Evolutionary conservation across 2,329 filamentous ascomycete species (phyloP).

Genomic region (Calcarisporium arbuscula): DNA sequence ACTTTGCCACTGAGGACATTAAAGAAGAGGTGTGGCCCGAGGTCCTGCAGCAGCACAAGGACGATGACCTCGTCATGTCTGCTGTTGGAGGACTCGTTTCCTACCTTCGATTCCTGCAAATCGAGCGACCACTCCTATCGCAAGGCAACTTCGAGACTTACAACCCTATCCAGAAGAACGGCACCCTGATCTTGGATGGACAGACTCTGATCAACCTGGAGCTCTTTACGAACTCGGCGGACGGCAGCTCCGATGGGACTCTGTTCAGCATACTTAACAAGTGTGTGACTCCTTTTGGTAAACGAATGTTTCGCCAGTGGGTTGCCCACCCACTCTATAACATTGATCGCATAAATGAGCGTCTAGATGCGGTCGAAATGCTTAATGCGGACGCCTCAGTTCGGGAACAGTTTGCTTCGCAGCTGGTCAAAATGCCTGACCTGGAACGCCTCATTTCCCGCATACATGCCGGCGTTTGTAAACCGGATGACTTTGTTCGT

Average conservation of each 20-base stretch:
- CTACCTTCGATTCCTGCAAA: slow-evolving; percentile 80
- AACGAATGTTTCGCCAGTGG: slow-evolving; percentile 93
- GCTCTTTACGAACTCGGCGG: slow-evolving; percentile 87
- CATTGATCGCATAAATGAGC: slow-evolving; percentile 80
- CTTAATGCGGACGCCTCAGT: slow-evolving; percentile 76
- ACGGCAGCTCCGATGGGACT: slow-evolving; percentile 79
- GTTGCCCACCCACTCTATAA: slow-evolving; percentile 92
- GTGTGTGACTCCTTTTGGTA: slow-evolving; percentile 94
- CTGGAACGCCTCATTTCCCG: slow-evolving; percentile 90
- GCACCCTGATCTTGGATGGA: slow-evolving; percentile 86
- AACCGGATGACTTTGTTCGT: slow-evolving; percentile 83
- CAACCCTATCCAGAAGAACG: slow-evolving; percentile 83
- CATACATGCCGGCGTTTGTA: slow-evolving; percentile 87
- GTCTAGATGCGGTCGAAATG: slow-evolving; percentile 88
- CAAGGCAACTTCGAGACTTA: slow-evolving; percentile 90
- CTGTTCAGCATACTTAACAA: slow-evolving; percentile 86
- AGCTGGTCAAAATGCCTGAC: slow-evolving; percentile 87
- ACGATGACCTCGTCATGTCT: slow-evolving; percentile 82
- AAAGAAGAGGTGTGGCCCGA: slow-evolving; percentile 68
- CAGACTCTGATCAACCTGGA: slow-evolving; percentile 98
- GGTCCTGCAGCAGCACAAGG: slow-evolving; percentile 61
- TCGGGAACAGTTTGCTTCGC: slow-evolving; percentile 81
- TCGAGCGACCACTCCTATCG: slow-evolving; percentile 80
- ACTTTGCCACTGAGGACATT: slow-evolving; percentile 60
- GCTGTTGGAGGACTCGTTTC: slow-evolving; percentile 83